Evolutionary conservation across 345 rosid species (phyloP).

Genomic region (Gossypioides kirkii): DNA sequence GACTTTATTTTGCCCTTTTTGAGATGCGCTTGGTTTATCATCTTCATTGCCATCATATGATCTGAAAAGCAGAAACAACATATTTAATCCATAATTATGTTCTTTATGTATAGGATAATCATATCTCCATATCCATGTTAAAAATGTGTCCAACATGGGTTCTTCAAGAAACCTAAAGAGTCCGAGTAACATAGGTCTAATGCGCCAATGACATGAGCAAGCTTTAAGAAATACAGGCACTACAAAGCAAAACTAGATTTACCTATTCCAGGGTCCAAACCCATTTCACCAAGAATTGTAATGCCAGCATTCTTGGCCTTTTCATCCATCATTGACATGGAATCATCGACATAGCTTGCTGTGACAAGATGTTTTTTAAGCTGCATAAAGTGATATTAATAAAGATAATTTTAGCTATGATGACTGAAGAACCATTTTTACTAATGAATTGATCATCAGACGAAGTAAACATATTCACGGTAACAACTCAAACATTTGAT

Average conservation of each 20-base stretch:
- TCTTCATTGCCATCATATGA: conserved; percentile 99
- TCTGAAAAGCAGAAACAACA: conserved; percentile 40
- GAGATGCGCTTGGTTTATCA: conserved; percentile 69
- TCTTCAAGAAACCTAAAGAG: neutral
- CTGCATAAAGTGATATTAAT: conserved; percentile 34
- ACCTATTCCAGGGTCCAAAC: conserved; percentile 99
- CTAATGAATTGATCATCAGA: too few species aligned
- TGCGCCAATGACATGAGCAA: neutral
- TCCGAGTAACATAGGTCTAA: neutral
- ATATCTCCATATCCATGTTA: neutral
- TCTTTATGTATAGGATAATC: neutral
- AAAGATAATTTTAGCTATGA: conserved; percentile 3
- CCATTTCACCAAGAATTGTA: conserved; percentile 96
- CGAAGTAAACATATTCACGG: too few species aligned
- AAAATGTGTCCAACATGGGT: neutral
- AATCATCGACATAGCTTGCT: conserved; percentile 87
- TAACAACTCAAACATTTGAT: neutral
- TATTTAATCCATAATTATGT: neutral
- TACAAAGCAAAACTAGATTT: conserved; percentile 14
- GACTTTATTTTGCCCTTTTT: conserved; percentile 70
- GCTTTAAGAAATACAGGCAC: neutral
- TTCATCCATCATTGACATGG: conserved; percentile 53
- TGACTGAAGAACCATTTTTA: neutral
- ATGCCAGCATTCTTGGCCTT: conserved; percentile 74
- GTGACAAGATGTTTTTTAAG: conserved; percentile 85